Conservation (phyloP, 371 early-diverging fungal species). For the Lichtheimia ornata region DNA sequence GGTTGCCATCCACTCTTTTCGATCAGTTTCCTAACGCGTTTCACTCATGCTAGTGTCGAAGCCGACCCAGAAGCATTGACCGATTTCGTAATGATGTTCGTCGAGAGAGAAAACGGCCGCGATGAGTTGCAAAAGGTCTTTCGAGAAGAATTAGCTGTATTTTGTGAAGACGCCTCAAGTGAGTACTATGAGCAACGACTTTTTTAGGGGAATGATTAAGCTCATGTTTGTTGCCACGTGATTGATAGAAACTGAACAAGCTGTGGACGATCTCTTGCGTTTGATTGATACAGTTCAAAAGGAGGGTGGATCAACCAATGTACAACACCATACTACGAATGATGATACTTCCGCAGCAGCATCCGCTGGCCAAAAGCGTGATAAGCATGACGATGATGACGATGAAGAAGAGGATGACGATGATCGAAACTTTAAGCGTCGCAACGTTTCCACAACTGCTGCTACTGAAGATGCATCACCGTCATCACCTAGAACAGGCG, state of each 20-base stretch:
- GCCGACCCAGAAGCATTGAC: constrained; percentile 75
- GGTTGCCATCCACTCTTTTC: not conserved
- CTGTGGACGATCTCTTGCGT: constrained; percentile 64
- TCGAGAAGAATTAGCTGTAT: constrained; percentile 43
- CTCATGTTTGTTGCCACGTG: constrained; percentile 23
- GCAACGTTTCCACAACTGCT: constrained; percentile 32
- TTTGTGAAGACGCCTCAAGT: constrained; percentile 35
- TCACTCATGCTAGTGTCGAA: constrained; percentile 33
- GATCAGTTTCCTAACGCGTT: not conserved
- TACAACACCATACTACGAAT: not conserved
- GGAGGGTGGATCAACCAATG: not conserved
- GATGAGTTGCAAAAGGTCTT: constrained; percentile 31
- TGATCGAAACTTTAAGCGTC: constrained; percentile 72
- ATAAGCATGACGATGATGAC: constrained; percentile 6
- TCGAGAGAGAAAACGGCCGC: constrained; percentile 60
- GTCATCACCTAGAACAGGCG: not conserved
- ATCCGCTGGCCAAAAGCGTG: constrained; percentile 7
- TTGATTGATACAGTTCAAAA: constrained; percentile 13
- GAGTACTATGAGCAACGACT: not conserved
- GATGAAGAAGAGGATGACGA: constrained; percentile 63
- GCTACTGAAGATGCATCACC: not conserved
- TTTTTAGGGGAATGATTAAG: not conserved
- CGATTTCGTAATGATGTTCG: constrained; percentile 74
- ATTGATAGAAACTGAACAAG: constrained; percentile 68
- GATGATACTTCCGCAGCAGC: not conserved